Percentiles rank a stretch among this genome's conserved stretches.
phyloP scores from a whole-genome alignment of 495 filamentous ascomycete species.

The Tuber umbilicatum region DNA sequence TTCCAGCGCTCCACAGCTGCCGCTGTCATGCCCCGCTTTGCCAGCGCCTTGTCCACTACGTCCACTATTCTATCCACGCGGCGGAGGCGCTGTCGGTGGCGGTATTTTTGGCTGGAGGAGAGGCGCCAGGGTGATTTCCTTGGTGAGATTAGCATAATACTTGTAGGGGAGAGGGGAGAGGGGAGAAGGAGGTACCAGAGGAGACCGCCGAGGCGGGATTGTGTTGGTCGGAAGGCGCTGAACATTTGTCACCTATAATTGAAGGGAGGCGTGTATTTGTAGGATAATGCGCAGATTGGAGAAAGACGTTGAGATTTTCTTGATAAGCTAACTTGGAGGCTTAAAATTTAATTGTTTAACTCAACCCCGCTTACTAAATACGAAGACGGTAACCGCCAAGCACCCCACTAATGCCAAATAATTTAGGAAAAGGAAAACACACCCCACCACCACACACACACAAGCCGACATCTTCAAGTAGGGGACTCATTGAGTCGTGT shows the following conservation, averaged over 20 bases:
- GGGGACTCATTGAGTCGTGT: neutral
- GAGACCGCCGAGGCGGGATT: slow-evolving; percentile 68
- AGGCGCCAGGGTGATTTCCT: slow-evolving; percentile 99
- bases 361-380: neutral
- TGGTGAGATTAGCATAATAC: slow-evolving; percentile 20
- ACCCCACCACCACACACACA: neutral
- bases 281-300: neutral
- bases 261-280: slow-evolving; percentile 14
- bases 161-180: slow-evolving; percentile 7
- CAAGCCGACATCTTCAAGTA: neutral
- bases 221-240: slow-evolving; percentile 72
- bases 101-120: slow-evolving; percentile 78
- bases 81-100: slow-evolving; percentile 78
- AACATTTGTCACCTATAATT: slow-evolving; percentile 54
- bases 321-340: slow-evolving; percentile 10
- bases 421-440: slow-evolving; percentile 3
- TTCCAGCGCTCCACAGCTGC: slow-evolving; percentile 82
- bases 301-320: slow-evolving; percentile 18
- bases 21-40: slow-evolving; percentile 59
- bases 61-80: slow-evolving; percentile 78
- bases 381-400: neutral
- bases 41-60: slow-evolving; percentile 65
- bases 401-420: neutral
- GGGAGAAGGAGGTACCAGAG: slow-evolving; percentile 57
- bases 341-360: slow-evolving; percentile 9